Evolutionary conservation across 2,329 filamentous ascomycete genomes (phyloP), one percentile per base, ranked within the genome.

Genomic region (Colletotrichum liaoningense): DNA sequence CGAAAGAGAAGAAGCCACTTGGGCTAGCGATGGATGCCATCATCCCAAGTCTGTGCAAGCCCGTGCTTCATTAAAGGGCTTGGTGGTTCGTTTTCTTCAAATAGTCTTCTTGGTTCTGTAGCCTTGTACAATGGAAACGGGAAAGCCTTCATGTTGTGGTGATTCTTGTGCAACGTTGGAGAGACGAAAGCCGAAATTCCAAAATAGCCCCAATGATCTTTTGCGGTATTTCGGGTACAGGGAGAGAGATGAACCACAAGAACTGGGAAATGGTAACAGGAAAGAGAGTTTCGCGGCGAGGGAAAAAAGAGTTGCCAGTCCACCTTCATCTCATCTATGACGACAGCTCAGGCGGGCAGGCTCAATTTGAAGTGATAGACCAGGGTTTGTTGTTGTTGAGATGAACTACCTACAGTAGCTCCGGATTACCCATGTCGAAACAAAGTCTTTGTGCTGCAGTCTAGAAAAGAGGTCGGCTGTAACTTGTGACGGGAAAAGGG

Each of bases 101-200:
- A 4, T 12, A 22, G 19, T 7, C 8, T n/a, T 52, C 26, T 46
- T 63, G 28, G 54, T 42, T 22, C 26, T 35, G n/a, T 8, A 65
- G 28, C 28, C 26, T 26, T 65, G 11, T 60, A 4, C 67, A 33
- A 70, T 33, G 55, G 58, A 62, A 70, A 73, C 22, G 33, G 12
- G 38, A 62, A 57, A 49, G 38, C 55, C 54, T 46, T 38, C 28
- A 55, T 66, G 55, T 35, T 35, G 33, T 56, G 63, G 55, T 57
- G 60, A 56, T 35, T 69, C 28, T 24, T 60, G 66, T 72, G 70
- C 66, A 33, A 72, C 70, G 38, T 38, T 56, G 46, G 9, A 63
- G 54, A 24, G 38, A 35, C 28, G 22, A 22, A 35, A 55, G 38
- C 52, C 30, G 28, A 56, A 33, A 3, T 33, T 49, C 30, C 33